These are phyloP conservation scores for Cydonia oblonga DNA, from an alignment of 331 rosid species.

Conservation along the genomic window DNA sequence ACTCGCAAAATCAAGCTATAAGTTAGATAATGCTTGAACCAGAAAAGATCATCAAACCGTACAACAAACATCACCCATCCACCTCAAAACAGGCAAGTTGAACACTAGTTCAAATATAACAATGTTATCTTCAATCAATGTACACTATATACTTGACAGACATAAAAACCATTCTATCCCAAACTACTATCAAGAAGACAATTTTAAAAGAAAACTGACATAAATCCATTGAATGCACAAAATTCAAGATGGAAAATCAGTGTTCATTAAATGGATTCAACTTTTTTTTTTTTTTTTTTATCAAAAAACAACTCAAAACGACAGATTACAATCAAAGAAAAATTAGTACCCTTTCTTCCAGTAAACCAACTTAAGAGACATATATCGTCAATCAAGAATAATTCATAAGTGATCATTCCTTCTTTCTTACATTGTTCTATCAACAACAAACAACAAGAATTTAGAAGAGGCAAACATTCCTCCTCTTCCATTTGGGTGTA, in stretches of 20 bases:
- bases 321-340: neutral
- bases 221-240: neutral
- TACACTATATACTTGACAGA: neutral
- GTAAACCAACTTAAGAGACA: neutral
- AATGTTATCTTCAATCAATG: neutral
- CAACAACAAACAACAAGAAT: neutral
- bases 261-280: neutral
- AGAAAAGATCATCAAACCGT: neutral
- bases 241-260: neutral
- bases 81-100: neutral
- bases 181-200: neutral
- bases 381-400: too few species aligned
- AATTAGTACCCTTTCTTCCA: neutral
- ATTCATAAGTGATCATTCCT: neutral
- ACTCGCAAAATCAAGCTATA: neutral
- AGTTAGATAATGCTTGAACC: neutral
- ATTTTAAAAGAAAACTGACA: neutral
- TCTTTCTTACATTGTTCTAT: neutral
- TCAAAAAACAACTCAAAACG: neutral
- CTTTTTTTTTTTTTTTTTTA: neutral
- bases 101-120: neutral
- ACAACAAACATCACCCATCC: neutral
- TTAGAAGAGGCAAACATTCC: neutral
- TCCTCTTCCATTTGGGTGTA: neutral
- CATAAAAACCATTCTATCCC: neutral